phyloP scores from a whole-genome alignment of 768 basidiomycete species.

The Cubamyces sp. region DNA sequence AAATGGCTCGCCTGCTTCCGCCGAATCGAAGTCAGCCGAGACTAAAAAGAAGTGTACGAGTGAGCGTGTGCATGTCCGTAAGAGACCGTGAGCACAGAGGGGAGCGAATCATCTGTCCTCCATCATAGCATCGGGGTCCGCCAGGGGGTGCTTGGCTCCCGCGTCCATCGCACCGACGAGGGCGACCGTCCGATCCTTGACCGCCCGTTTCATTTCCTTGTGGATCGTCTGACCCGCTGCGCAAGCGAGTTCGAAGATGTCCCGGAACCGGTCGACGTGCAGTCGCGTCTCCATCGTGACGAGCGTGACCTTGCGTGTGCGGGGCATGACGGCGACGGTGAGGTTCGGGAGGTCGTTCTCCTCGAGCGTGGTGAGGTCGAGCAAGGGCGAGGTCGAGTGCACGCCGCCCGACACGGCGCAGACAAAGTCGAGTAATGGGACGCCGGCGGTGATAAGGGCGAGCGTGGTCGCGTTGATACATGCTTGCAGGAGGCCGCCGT shows the following conservation, averaged over 20 bases:
- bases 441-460: slow-evolving; percentile 87
- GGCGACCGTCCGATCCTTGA: slow-evolving; percentile 61
- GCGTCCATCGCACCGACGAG: slow-evolving; percentile 67
- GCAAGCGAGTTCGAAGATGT: slow-evolving; percentile 78
- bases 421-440: slow-evolving; percentile 89
- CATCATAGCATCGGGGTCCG: slow-evolving; percentile 30
- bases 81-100: neutral
- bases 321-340: slow-evolving; percentile 89
- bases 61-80: neutral
- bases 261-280: slow-evolving; percentile 90
- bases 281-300: slow-evolving; percentile 95
- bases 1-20: slow-evolving; percentile 94
- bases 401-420: slow-evolving; percentile 85
- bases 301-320: slow-evolving; percentile 81
- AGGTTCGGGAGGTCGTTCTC: slow-evolving; percentile 89
- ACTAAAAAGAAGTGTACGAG: slow-evolving; percentile 4
- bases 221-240: slow-evolving; percentile 81
- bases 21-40: slow-evolving; percentile 48
- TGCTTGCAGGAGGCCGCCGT: slow-evolving; percentile 76
- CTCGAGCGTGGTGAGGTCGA: slow-evolving; percentile 89
- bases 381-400: slow-evolving; percentile 76
- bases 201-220: slow-evolving; percentile 78
- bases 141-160: slow-evolving; percentile 39
- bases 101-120: slow-evolving; percentile 17
- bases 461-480: slow-evolving; percentile 96